Evolutionary conservation across 1,139 yeast species (phyloP), one percentile per base, ranked within the genome.

Genomic region (Candida neerlandica): DNA sequence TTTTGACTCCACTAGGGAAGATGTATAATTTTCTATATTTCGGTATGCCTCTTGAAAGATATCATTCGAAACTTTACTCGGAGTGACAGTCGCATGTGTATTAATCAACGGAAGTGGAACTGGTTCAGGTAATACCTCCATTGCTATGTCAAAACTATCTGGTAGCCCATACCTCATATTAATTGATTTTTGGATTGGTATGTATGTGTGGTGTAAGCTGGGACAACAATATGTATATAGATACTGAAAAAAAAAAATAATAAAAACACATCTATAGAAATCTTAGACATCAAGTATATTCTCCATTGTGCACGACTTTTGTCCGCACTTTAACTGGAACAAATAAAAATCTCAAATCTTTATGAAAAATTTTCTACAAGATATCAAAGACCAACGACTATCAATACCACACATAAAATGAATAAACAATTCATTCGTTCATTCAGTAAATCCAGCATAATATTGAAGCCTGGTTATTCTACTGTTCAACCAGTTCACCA

Each of bases 401-500:
- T 11, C 30, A n/a, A 19, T 6, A 19, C 23, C n/a, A 23, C 7
- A 23, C 27, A 23, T 23, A 54, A 51, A 46, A 58, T 64, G 65
- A 58, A 56, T 54, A 64, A 52, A 53, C 61, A 56, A 51, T 61
- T 66, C 53, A 55, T 64, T 26, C 82, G 85, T 69, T 64, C 60
- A 44, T 81, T 84, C 61, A 78, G 85, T 29, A 65, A 69, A 50
- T 63, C 78, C 19, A 50, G 70, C 1, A 63, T 64, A 5, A 62
- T 67, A 19, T 62, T 75, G 41, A 88, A 83, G 61, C 80, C 90
- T 7, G 96, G 89, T 1, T 85, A 85, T 65, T 86, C 95, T 44
- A 80, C 89, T 42, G 92, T 89, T 33, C 81, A 85, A 47, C 98
- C 99, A 2, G 96, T 92, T 15, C 99, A 94, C 67, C 99, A 94